Percentiles rank a stretch among this genome's conserved stretches.
Conservation (phyloP, 805 yeast species). For the Zygoascus flipseniorum region DNA sequence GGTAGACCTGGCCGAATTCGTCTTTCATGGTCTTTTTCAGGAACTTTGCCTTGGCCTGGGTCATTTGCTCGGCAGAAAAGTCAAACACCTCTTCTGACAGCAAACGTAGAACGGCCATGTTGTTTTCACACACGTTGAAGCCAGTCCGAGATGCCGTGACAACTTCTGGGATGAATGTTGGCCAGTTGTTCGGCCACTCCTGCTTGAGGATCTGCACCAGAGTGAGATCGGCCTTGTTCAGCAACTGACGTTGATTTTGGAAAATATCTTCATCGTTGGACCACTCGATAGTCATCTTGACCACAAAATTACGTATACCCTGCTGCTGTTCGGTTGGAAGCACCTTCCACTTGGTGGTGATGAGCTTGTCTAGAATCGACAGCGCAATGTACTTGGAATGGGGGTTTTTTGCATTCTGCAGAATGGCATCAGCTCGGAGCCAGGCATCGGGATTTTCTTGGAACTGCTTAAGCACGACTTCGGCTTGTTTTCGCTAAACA, state of each 20-base stretch:
- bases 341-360: constrained; percentile 88
- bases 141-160: constrained; percentile 77
- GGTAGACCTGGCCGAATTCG: constrained; percentile 89
- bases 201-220: constrained; percentile 90
- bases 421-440: constrained; percentile 85
- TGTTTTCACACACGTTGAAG: constrained; percentile 92
- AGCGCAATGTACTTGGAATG: constrained; percentile 89
- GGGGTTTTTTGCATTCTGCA: constrained; percentile 67
- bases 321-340: constrained; percentile 81
- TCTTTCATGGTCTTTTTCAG: constrained; percentile 77
- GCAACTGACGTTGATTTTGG: constrained; percentile 65
- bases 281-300: constrained; percentile 85
- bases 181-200: constrained; percentile 99
- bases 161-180: constrained; percentile 89
- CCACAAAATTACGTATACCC: constrained; percentile 90
- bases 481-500: constrained; percentile 29
- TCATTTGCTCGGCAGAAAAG: constrained; percentile 90
- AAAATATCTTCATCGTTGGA: constrained; percentile 76
- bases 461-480: constrained; percentile 39
- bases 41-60: constrained; percentile 84
- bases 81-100: constrained; percentile 95
- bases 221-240: constrained; percentile 89
- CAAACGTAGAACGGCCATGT: constrained; percentile 83
- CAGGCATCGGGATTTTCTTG: constrained; percentile 95
- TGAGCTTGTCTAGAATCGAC: constrained; percentile 80